Conservation (phyloP, 1,139 yeast species). For the Scheffersomyces cryptocercus region DNA sequence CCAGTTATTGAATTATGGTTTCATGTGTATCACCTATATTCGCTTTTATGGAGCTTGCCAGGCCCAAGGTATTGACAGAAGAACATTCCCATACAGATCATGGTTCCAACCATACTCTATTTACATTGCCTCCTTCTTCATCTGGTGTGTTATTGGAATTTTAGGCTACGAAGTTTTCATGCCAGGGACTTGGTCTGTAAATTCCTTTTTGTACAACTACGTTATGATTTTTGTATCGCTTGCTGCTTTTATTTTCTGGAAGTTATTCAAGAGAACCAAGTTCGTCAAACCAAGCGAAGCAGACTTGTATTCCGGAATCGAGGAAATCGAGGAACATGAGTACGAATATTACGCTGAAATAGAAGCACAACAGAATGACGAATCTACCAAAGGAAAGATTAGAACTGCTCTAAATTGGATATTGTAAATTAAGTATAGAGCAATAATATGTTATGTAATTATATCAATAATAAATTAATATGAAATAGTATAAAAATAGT, state of each 20-base stretch:
- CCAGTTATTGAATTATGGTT: conserved; percentile 69
- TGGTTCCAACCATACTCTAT: conserved; percentile 38
- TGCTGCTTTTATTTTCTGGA: conserved; percentile 35
- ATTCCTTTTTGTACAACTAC: conserved; percentile 43
- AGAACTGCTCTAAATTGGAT: conserved; percentile 13
- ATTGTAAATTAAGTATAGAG: conserved; percentile 4
- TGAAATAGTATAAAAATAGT: not conserved
- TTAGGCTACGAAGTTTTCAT: conserved; percentile 42
- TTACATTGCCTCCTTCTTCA: conserved; percentile 27
- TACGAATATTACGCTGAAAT: conserved; percentile 36
- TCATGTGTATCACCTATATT: conserved; percentile 61
- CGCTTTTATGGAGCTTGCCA: conserved; percentile 61
- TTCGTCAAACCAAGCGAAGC: conserved; percentile 31
- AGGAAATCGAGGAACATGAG: conserved; percentile 46
- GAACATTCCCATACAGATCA: conserved; percentile 28
- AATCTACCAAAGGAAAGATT: conserved; percentile 5
- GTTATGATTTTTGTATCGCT: conserved; percentile 39
- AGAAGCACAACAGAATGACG: conserved; percentile 14
- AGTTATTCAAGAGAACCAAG: conserved; percentile 32
- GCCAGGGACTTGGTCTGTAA: conserved; percentile 35
- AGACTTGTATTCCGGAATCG: conserved; percentile 38
- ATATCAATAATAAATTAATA: conserved; percentile 1
- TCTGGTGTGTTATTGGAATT: conserved; percentile 38
- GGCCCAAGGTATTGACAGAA: conserved; percentile 37
- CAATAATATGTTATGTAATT: not conserved